Evolutionary conservation across 1,284 basidiomycete species (phyloP).

Genomic region (Golubevia sp.): DNA sequence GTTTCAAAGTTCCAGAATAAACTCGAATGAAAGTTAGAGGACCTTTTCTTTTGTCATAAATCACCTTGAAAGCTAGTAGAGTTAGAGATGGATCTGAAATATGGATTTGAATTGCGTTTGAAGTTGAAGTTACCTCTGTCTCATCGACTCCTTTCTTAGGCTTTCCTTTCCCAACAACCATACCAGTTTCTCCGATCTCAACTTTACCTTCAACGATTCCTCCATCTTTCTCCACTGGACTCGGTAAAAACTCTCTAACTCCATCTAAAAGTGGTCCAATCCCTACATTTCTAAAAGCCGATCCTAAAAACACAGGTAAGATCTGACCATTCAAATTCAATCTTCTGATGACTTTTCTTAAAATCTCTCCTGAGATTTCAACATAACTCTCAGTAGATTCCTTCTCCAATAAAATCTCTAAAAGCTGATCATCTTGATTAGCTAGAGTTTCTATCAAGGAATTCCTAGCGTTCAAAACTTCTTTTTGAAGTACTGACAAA

Average conservation of each 20-base stretch:
- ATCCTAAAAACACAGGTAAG: slow-evolving; percentile 80
- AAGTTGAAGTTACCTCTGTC: slow-evolving; percentile 11
- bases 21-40: slow-evolving; percentile 90
- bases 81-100: slow-evolving; percentile 62
- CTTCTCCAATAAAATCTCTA: slow-evolving; percentile 68
- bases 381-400: slow-evolving; percentile 1
- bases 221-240: slow-evolving; percentile 65
- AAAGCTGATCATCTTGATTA: slow-evolving; percentile 77
- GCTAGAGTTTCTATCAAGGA: slow-evolving; percentile 76
- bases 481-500: slow-evolving; percentile 67
- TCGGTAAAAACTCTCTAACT: slow-evolving; percentile 77
- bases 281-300: slow-evolving; percentile 79
- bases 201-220: not conserved
- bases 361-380: not conserved
- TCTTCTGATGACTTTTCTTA: slow-evolving; percentile 69
- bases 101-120: slow-evolving; percentile 4
- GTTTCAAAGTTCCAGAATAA: slow-evolving; percentile 72
- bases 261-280: slow-evolving; percentile 81
- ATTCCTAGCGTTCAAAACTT: slow-evolving; percentile 72
- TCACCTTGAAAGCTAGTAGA: slow-evolving; percentile 84
- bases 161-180: slow-evolving; percentile 45
- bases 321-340: slow-evolving; percentile 73
- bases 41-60: slow-evolving; percentile 79
- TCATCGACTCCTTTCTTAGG: slow-evolving; percentile 58
- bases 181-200: not conserved